phyloP scores from a whole-genome alignment of 192 early-diverging fungal species.

The Paraglomus occultum region DNA sequence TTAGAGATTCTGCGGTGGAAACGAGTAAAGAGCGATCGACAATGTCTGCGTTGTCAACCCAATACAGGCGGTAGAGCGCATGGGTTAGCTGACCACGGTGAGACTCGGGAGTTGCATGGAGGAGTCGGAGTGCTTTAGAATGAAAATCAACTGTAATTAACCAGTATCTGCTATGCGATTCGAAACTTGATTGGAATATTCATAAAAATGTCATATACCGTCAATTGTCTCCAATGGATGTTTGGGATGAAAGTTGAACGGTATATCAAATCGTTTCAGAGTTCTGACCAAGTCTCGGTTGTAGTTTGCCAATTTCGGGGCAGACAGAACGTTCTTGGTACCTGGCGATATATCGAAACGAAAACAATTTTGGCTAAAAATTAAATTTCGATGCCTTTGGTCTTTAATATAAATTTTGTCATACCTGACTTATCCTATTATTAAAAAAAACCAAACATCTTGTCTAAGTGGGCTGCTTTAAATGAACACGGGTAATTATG shows the following conservation, averaged over 20 bases:
- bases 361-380: not conserved
- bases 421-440: not conserved
- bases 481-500: not conserved
- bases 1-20: slow-evolving; percentile 2
- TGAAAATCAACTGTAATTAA: not conserved
- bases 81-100: slow-evolving; percentile 27
- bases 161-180: slow-evolving; percentile 1
- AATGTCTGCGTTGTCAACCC: slow-evolving; percentile 30
- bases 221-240: slow-evolving; percentile 23
- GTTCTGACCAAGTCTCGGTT: slow-evolving; percentile 2
- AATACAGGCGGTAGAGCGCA: slow-evolving; percentile 31
- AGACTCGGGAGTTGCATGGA: slow-evolving; percentile 22
- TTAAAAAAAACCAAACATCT: not conserved
- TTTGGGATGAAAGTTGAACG: not conserved
- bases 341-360: not conserved
- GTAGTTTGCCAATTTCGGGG: slow-evolving; percentile 6
- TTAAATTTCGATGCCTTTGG: not conserved
- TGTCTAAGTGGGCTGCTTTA: not conserved
- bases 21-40: slow-evolving; percentile 12
- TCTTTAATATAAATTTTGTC: too few relatives aligned
- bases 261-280: not conserved
- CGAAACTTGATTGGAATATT: slow-evolving; percentile 30
- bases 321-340: slow-evolving; percentile 25
- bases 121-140: slow-evolving; percentile 26
- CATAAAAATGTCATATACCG: slow-evolving; percentile 27